Conservation (phyloP, 495 filamentous ascomycete species). For the Penicillium longicatenatum region DNA sequence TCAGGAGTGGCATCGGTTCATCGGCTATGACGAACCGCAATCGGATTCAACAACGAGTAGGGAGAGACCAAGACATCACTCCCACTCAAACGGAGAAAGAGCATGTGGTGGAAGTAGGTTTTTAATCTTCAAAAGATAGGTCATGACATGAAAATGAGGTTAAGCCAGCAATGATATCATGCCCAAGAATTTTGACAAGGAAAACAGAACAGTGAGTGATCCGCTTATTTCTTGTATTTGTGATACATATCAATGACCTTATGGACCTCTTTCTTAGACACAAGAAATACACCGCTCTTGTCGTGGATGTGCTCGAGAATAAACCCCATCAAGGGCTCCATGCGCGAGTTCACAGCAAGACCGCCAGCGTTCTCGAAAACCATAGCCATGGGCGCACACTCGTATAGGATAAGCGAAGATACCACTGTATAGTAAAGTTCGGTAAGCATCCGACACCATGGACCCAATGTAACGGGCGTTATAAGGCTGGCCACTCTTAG, state of each 20-base stretch:
- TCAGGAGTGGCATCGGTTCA: too few relatives aligned
- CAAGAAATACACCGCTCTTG: conserved; percentile 92
- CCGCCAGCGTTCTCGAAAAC: conserved; percentile 98
- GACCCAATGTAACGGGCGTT: conserved; percentile 91
- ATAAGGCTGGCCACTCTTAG: conserved; percentile 81
- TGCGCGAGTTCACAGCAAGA: conserved; percentile 83
- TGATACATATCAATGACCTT: conserved; percentile 76
- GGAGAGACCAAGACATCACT: not conserved
- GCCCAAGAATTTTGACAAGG: conserved; percentile 3
- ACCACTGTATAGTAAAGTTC: conserved; percentile 91
- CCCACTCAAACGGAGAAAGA: not conserved
- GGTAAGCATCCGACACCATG: conserved; percentile 98
- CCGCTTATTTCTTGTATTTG: conserved; percentile 42
- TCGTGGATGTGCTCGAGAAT: conserved; percentile 95
- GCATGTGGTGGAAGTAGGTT: too few relatives aligned
- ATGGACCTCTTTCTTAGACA: conserved; percentile 90
- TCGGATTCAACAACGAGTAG: too few relatives aligned
- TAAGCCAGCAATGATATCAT: conserved; percentile 8
- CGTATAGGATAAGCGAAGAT: conserved; percentile 98
- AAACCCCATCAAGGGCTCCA: conserved; percentile 86
- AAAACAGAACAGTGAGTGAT: not conserved
- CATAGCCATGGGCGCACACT: conserved; percentile 99
- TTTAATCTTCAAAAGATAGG: conserved; percentile 9
- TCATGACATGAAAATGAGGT: conserved; percentile 7
- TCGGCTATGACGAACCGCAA: too few relatives aligned